phyloP scores from a whole-genome alignment of 352 stramenopile species.

The Thraustochytrium striatum region DNA sequence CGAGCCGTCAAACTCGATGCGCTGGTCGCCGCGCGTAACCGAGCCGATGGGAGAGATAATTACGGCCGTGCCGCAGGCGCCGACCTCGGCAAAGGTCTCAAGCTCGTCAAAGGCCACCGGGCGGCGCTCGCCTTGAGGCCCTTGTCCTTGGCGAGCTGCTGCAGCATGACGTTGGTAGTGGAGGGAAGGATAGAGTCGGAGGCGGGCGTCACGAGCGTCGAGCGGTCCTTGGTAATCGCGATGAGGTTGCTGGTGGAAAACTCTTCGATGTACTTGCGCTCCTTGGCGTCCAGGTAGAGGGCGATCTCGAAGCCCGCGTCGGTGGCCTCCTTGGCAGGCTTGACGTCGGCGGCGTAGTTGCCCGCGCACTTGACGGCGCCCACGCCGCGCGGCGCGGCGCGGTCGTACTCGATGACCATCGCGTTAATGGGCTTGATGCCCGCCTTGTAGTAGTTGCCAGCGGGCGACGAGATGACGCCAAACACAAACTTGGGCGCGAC shows the following conservation, averaged over 20 bases:
- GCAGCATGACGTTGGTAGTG: slow-evolving; percentile 82
- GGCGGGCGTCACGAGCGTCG: slow-evolving; percentile 69
- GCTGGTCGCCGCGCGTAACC: slow-evolving; percentile 58
- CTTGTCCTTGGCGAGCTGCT: slow-evolving; percentile 70
- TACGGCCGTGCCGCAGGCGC: slow-evolving; percentile 79
- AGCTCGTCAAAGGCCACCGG: slow-evolving; percentile 67
- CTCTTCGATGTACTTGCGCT: slow-evolving; percentile 74
- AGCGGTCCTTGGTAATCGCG: slow-evolving; percentile 64
- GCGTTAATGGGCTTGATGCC: slow-evolving; percentile 67
- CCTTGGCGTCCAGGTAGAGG: slow-evolving; percentile 75
- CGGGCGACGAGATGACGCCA: slow-evolving; percentile 71
- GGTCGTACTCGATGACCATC: slow-evolving; percentile 75
- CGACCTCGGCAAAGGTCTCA: slow-evolving; percentile 69
- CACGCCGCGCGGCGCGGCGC: slow-evolving; percentile 72
- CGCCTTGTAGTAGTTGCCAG: slow-evolving; percentile 80
- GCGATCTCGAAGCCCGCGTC: slow-evolving; percentile 75
- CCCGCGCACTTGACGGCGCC: slow-evolving; percentile 75
- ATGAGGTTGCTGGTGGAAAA: slow-evolving; percentile 85
- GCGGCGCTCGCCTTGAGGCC: slow-evolving; percentile 65
- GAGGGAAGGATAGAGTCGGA: slow-evolving; percentile 68
- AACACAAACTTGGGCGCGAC: slow-evolving; percentile 79
- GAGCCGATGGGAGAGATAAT: slow-evolving; percentile 72
- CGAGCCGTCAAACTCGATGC: slow-evolving; percentile 56
- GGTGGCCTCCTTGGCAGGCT: slow-evolving; percentile 74
- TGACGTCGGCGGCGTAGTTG: slow-evolving; percentile 81